These are phyloP conservation scores for Bromus sterilis DNA, from an alignment of 176 grass and related monocot genomes.

Conservation along the genomic window DNA sequence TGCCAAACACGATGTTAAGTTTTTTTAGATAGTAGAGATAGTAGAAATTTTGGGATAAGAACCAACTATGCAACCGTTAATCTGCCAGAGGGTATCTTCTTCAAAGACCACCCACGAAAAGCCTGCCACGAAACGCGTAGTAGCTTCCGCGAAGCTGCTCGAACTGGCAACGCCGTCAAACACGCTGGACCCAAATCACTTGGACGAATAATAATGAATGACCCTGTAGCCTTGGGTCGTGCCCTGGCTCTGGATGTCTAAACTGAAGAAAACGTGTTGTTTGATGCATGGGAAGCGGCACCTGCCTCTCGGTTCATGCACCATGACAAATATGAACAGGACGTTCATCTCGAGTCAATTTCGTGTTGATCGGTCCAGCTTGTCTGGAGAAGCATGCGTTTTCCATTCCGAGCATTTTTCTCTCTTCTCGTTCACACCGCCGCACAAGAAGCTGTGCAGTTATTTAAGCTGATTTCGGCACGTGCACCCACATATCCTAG, in stretches of 20 bases:
- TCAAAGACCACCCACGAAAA: neutral
- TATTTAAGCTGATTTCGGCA: too few relatives aligned
- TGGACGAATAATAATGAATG: neutral
- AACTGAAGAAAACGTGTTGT: neutral
- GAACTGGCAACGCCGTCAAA: neutral
- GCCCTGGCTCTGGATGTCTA: neutral
- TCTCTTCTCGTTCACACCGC: neutral
- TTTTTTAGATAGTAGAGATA: too few relatives aligned
- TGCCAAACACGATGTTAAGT: too few relatives aligned
- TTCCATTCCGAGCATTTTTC: neutral
- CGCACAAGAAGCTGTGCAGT: neutral
- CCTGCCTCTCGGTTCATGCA: neutral
- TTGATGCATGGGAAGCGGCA: neutral
- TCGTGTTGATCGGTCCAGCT: neutral
- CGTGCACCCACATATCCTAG: too few relatives aligned
- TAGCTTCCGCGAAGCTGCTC: neutral
- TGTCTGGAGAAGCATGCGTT: neutral
- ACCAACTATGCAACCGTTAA: neutral
- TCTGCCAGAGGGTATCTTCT: neutral
- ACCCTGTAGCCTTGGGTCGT: neutral
- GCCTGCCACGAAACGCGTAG: neutral
- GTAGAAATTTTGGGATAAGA: too few relatives aligned
- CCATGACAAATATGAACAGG: neutral
- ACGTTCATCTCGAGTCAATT: neutral
- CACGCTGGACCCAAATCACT: neutral